Evolutionary conservation across 768 basidiomycete genomes (phyloP).

Genomic region (Amanita pallidorosea): DNA sequence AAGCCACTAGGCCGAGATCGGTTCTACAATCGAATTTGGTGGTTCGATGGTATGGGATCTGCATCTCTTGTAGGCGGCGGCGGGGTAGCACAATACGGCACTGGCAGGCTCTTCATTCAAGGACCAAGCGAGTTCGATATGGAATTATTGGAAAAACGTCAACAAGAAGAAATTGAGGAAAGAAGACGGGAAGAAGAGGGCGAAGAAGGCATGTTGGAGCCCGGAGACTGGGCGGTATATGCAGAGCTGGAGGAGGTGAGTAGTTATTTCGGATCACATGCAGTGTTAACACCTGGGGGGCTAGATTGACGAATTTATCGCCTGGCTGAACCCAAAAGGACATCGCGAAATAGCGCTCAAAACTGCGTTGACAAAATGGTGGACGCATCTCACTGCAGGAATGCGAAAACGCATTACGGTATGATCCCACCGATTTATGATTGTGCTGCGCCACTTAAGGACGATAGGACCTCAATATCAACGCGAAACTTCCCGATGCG

Average conservation of each 20-base stretch:
- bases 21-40: constrained; percentile 95
- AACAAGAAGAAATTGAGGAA: constrained; percentile 44
- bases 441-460: constrained; percentile 10
- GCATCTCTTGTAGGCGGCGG: constrained; percentile 71
- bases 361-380: constrained; percentile 71
- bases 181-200: constrained; percentile 75
- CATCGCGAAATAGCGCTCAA: constrained; percentile 78
- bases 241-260: constrained; percentile 80
- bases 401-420: constrained; percentile 69
- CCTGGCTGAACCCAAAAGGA: constrained; percentile 91
- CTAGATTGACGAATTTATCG: constrained; percentile 73
- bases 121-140: constrained; percentile 80
- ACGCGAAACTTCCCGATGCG: constrained; percentile 65
- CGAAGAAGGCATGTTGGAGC: constrained; percentile 54
- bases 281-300: constrained; percentile 7
- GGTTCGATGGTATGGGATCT: constrained; percentile 95
- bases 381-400: constrained; percentile 72
- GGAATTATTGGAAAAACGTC: constrained; percentile 54
- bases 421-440: constrained; percentile 18
- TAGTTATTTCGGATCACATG: constrained; percentile 3
- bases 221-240: constrained; percentile 88
- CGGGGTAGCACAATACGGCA: constrained; percentile 73
- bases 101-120: constrained; percentile 87
- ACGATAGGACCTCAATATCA: constrained; percentile 56
- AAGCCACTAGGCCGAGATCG: constrained; percentile 87